A percentile compares a stretch with the other conserved stretches of the same genome.
Evolutionary conservation across 305 asterid genomes (phyloP).

Genomic region (Withania somnifera): DNA sequence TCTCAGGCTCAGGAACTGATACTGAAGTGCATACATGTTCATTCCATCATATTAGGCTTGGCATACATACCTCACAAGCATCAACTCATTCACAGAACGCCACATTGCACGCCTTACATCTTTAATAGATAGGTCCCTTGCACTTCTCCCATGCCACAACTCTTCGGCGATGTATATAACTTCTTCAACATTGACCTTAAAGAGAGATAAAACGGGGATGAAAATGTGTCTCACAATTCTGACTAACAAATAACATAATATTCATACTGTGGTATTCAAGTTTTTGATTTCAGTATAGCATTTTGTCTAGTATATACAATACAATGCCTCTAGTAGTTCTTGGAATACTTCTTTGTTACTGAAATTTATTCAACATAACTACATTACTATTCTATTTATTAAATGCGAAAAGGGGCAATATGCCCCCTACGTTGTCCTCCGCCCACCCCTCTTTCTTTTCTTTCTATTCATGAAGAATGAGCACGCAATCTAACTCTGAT

Average conservation of each 20-base stretch:
- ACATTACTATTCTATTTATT: no score
- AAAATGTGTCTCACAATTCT: neutral
- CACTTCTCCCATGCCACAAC: slow-evolving; percentile 95
- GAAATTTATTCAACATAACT: no score
- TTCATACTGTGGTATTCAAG: no score
- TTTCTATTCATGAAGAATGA: no score
- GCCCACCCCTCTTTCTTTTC: no score
- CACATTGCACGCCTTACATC: slow-evolving; percentile 97
- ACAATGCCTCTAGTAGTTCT: no score
- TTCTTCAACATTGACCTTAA: slow-evolving; percentile 86
- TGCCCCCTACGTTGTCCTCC: no score
- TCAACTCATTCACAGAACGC: slow-evolving; percentile 85
- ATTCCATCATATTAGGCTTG: neutral
- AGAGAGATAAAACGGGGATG: slow-evolving; percentile 9
- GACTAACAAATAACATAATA: neutral
- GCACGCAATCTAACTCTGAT: no score
- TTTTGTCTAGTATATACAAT: no score
- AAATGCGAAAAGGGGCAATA: no score
- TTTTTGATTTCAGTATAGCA: no score
- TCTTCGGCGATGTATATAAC: slow-evolving; percentile 78
- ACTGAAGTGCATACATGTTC: neutral
- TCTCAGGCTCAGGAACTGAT: neutral
- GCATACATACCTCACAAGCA: slow-evolving; percentile 67
- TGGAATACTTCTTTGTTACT: no score
- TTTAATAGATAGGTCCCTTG: slow-evolving; percentile 64